Base-by-base conservation (phyloP, 495 filamentous ascomycete species). In the Hypoxylon fuscum region DNA sequence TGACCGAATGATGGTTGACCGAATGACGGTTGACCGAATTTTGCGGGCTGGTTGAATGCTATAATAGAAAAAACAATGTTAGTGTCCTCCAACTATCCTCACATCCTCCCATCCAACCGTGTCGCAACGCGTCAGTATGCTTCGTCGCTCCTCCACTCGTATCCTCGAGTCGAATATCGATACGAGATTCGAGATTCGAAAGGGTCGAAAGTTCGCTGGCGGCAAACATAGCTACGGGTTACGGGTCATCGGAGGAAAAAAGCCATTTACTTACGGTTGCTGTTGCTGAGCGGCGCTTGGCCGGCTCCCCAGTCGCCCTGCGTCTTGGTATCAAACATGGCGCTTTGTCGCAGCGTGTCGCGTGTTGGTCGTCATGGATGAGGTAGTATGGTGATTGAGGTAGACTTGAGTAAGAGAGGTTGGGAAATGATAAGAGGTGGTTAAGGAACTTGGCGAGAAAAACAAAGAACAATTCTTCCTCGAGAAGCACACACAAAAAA, bases 211-310 rank as follows among this genome's bases (percentile, higher is more conserved):
- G 10, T 49, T 4, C 27, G 6, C 5, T 50, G 22, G 45, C 20
- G 32, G 45, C 23, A 42, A 53, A 21, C 15, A 37, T 42, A 48
- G 32, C 41, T 61, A 29, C 40, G 14, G 53, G 58, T 42, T 27
- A 59, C 44, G 50, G 64, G n/a, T n/a, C n/a, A n/a, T n/a, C n/a
- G n/a, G n/a, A n/a, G 45, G 34, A 66, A 64, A 66, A 56, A 62
- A 69, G 54, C 49, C 47, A 46, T 40, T 46, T 59, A 72, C 69
- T 72, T 72, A 72, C 69, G 66, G 62, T 72, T 72, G 55, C 21
- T 55, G 47, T 59, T 50, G 47, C 52, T 47, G 35, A 44, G 53
- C 59, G 66, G 27, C 52, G 14, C 31, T 22, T 35, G 47, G 53
- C 56, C 53, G 45, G 42, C 32, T 55, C 66, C 69, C 69, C 69